A percentile compares a stretch with the other conserved stretches of the same genome.
Evolutionary conservation across 2,329 filamentous ascomycete genomes (phyloP).

Genomic region (Tolypocladium inflatum): DNA sequence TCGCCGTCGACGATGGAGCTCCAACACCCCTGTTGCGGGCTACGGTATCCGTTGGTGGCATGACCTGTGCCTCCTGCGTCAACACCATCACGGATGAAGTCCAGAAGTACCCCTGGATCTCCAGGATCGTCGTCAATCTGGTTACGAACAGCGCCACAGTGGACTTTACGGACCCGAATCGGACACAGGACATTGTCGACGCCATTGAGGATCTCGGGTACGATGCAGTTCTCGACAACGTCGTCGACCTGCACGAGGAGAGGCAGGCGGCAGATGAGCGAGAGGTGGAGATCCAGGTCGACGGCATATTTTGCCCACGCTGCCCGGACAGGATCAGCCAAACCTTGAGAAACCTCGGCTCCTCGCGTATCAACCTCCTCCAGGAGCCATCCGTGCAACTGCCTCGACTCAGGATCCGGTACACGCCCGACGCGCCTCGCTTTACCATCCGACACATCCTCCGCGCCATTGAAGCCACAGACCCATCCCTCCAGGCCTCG

Average conservation of each 20-base stretch:
- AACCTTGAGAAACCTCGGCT: constrained; percentile 43
- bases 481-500: constrained; percentile 55
- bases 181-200: constrained; percentile 26
- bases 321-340: constrained; percentile 52
- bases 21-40: constrained; percentile 31
- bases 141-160: constrained; percentile 58
- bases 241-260: constrained; percentile 30
- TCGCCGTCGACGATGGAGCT: constrained; percentile 10
- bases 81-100: constrained; percentile 53
- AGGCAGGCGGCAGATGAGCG: constrained; percentile 32
- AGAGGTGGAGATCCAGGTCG: constrained; percentile 54
- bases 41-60: constrained; percentile 55
- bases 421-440: constrained; percentile 54
- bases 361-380: constrained; percentile 40
- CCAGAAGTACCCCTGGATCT: constrained; percentile 45
- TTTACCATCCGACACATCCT: constrained; percentile 73
- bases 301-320: constrained; percentile 67
- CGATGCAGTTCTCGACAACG: constrained; percentile 48
- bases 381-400: constrained; percentile 45
- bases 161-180: constrained; percentile 33
- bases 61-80: constrained; percentile 64
- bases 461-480: constrained; percentile 52
- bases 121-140: constrained; percentile 51
- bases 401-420: constrained; percentile 62
- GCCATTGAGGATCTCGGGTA: constrained; percentile 56